phyloP scores from a whole-genome alignment of 148 eudicot genomes.

The Spergularia marina region DNA sequence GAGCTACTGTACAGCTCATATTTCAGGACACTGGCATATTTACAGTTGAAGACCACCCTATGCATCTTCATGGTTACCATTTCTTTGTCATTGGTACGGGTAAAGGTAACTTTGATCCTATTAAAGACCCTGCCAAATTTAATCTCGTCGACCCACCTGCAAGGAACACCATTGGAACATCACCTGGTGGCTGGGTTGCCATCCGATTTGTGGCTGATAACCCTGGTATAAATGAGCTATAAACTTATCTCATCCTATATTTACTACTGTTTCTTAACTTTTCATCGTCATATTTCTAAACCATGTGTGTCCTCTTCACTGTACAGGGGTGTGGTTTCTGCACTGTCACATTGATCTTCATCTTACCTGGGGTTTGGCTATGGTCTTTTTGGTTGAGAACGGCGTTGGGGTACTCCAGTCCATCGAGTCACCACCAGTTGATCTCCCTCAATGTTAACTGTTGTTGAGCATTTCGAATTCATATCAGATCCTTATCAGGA shows the following conservation, averaged over 20 bases:
- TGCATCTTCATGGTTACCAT: slow-evolving; percentile 89
- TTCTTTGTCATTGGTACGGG: slow-evolving; percentile 83
- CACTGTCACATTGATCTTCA: slow-evolving; percentile 91
- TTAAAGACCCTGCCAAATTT: slow-evolving; percentile 50
- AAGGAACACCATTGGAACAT: slow-evolving; percentile 82
- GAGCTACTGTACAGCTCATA: slow-evolving; percentile 67
- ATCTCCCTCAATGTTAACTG: slow-evolving; percentile 73
- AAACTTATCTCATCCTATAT: too few relatives aligned
- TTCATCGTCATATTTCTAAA: too few relatives aligned
- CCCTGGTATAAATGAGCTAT: slow-evolving; percentile 54
- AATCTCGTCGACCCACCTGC: slow-evolving; percentile 79
- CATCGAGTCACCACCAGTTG: slow-evolving; percentile 56
- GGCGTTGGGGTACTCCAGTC: slow-evolving; percentile 58
- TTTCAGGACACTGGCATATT: slow-evolving; percentile 71
- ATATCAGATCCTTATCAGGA: too few relatives aligned
- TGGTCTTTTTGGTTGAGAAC: slow-evolving; percentile 73
- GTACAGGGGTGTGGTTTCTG: slow-evolving; percentile 84
- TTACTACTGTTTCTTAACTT: too few relatives aligned
- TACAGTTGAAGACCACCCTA: slow-evolving; percentile 81
- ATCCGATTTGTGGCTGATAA: slow-evolving; percentile 89
- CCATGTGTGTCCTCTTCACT: too few relatives aligned
- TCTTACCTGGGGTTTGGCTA: slow-evolving; percentile 75
- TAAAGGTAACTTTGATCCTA: slow-evolving; percentile 77
- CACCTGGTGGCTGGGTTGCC: slow-evolving; percentile 92
- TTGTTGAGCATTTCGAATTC: background rate